Evolutionary conservation across 2,329 filamentous ascomycete genomes (phyloP), one percentile per base, ranked within the genome.

Genomic region (Talaromyces sp.): DNA sequence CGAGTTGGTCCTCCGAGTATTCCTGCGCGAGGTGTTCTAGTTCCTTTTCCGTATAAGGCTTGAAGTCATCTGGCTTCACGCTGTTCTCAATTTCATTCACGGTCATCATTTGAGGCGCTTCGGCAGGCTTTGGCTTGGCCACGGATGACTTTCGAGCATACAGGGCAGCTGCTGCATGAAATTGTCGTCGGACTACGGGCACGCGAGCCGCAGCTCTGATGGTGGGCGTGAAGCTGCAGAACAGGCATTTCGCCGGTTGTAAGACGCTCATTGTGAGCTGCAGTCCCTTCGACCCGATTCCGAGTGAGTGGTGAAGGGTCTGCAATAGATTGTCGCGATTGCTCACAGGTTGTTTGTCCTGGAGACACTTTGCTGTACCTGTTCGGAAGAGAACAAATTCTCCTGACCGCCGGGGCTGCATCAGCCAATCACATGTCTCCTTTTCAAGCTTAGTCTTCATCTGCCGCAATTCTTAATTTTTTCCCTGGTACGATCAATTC

Each of bases 1-100:
- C 87, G 70, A 96, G 83, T 81, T 98, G 94, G 75, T 90, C 87
- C 17, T 89, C 84, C 0, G 92, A 91, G 82, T 97, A 98, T 71
- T 85, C 86, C 73, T 86, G 80, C 66, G 79, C 78, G 65, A 97
- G 83, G 22, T 79, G 73, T 66, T 84, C 83, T 73, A 87, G 85
- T 74, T 95, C 89, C 68, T 88, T 84, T 47, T 84, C 79, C 15
- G 87, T 87, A 80, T 93, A 95, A 15, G 85, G 82, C 68, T 87
- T 84, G 68, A 76, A 75, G 57, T 78, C 67, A 22, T 70, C 68
- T 8, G 68, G 71, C 37, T 27, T 59, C 22, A 59, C 78, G 60
- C 78, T 70, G 68, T 74, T 80, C 43, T 31, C 35, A 2, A 45
- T 45, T 31, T 45, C 37, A 4, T 59, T 31, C 17, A 37, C 25